Evolutionary conservation across 179 eudicot genomes (phyloP), one percentile per base, ranked within the genome.

Genomic region (Nepenthes alata): DNA sequence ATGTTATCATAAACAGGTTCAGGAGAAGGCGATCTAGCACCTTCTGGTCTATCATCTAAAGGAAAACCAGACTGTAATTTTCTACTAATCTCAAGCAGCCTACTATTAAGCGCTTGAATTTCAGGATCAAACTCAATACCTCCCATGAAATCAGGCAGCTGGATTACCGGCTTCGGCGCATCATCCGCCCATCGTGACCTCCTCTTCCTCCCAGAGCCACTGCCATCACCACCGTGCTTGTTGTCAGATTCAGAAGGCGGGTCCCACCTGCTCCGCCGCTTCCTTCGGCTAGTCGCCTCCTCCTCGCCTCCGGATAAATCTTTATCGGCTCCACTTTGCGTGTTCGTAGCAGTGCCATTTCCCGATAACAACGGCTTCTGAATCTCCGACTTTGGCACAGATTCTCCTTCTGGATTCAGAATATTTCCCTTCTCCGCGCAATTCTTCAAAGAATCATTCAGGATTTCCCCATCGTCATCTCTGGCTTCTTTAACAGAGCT

Each of bases 71-170:
- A 81, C 60, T 88, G 90, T 66, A 91, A 72, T 63, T 78, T 85
- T 15, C 96, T 66, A 76, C 86, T 91, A 49, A 88, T 91, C 54
- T 91, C 96, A 37, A 83, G 75, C 11, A 90, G 66, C 58, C 84
- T 79, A 55, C 75, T 73, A 64, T 90, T 90, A 44, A 90, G 74
- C 4, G 77, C 82, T 76, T 90, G 93, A 39, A 90, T 70, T 59
- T 90, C 93, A 0, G 97, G 93, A 72, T 90, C 97, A 11, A 88
- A 76, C 35, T 87, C 95, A 35, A 87, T 81, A 78, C 93, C 89
- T 75, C 82, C 89, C 89, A 87, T 84, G 76, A 89, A 89, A 76
- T 85, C 91, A 39, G 97, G 97, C 56, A 89, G 11, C 50, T 80
- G 88, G 14, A 77, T 67, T 11, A 81, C 78, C 11, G 90, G 83